Conservation (phyloP, 163 green algal genomes). For the Scenedesmus sp. region DNA sequence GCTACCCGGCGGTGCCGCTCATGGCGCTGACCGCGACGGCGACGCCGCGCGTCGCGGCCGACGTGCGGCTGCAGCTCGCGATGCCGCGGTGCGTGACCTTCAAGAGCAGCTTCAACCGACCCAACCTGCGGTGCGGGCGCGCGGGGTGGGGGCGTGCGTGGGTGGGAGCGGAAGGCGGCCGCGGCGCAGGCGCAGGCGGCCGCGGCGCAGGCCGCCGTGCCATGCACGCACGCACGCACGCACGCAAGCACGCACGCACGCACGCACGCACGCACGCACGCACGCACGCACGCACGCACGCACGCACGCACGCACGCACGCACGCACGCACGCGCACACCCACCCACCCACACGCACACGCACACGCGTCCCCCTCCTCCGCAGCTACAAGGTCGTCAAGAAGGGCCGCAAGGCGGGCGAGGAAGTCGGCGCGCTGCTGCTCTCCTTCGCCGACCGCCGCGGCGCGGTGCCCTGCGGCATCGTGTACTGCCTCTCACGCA, state of each 20-base stretch:
- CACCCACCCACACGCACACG: too few species aligned
- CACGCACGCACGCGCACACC: too few species aligned
- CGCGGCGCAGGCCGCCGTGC: too few species aligned
- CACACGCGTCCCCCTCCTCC: too few species aligned
- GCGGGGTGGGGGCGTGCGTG: too few species aligned
- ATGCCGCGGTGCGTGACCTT: constrained; percentile 82
- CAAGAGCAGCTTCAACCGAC: constrained; percentile 89
- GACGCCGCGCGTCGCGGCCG: constrained; percentile 78
- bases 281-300: too few species aligned
- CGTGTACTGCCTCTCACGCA: constrained; percentile 89
- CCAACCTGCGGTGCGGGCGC: constrained; percentile 73
- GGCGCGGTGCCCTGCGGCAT: constrained; percentile 79
- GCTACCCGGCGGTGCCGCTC: constrained; percentile 74
- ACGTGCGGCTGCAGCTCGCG: constrained; percentile 86
- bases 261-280: too few species aligned
- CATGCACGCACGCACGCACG: too few species aligned
- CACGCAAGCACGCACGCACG: too few species aligned
- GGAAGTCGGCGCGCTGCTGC: constrained; percentile 74
- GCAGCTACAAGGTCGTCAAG: constrained; percentile 87
- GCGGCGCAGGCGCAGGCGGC: too few species aligned
- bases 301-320: too few species aligned
- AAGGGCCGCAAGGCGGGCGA: constrained; percentile 77
- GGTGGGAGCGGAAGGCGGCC: too few species aligned
- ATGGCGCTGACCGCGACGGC: constrained; percentile 93
- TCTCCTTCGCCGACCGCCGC: constrained; percentile 42